Conservation (phyloP, 352 stramenopile species). For the Phytophthora pluvialis region DNA sequence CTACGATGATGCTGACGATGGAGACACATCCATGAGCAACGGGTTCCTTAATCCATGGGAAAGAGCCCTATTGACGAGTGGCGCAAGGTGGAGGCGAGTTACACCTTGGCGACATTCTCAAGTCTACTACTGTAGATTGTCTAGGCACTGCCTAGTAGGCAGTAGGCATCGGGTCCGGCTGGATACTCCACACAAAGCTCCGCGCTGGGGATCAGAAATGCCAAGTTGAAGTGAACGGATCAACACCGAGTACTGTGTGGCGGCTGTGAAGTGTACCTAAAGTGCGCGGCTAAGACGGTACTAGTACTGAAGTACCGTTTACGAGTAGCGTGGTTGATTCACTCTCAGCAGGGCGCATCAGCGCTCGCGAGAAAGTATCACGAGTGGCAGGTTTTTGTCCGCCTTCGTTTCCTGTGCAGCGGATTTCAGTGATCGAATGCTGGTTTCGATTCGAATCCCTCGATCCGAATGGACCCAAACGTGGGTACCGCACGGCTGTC, state of each 20-base stretch:
- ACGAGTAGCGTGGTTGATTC: conserved; percentile 6
- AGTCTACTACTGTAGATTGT: neutral
- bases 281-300: neutral
- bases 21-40: too few species aligned
- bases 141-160: too few species aligned
- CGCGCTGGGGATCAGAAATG: neutral
- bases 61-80: too few species aligned
- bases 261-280: conserved; percentile 17
- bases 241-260: conserved; percentile 15
- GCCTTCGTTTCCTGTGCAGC: conserved; percentile 3
- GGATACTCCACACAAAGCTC: neutral
- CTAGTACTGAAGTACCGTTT: too few species aligned
- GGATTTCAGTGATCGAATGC: conserved; percentile 21
- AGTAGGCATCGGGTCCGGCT: too few species aligned
- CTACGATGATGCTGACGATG: too few species aligned
- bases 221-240: neutral
- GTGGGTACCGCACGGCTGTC: neutral
- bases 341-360: too few species aligned
- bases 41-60: too few species aligned
- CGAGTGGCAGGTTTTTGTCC: conserved; percentile 3
- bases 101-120: too few species aligned
- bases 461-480: conserved; percentile 10
- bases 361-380: conserved; percentile 9
- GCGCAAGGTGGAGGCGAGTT: too few species aligned
- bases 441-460: conserved; percentile 1